A percentile compares a stretch with the other conserved stretches of the same genome.
Conservation (phyloP, 2,329 filamentous ascomycete genomes). For the Parafenestella ontariensis region DNA sequence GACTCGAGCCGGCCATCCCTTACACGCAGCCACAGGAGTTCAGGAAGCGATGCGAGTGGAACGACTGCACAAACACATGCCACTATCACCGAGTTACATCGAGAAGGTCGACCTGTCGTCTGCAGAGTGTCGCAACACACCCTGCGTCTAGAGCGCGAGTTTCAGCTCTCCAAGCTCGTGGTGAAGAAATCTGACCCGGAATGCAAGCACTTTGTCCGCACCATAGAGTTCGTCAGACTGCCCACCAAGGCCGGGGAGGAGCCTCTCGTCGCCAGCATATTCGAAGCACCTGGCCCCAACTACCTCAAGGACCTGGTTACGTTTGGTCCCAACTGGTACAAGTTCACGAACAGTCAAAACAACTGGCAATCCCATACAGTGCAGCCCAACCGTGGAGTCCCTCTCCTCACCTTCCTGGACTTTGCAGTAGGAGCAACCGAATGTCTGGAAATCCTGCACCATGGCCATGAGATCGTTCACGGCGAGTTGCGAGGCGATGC, state of each 20-base stretch:
- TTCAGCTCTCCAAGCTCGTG: conserved; percentile 79
- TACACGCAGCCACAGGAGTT: conserved; percentile 40
- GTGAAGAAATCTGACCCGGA: conserved; percentile 74
- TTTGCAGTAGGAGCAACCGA: conserved; percentile 89
- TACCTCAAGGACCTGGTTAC: conserved; percentile 74
- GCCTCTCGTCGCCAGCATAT: conserved; percentile 80
- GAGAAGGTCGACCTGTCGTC: conserved; percentile 64
- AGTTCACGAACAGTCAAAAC: conserved; percentile 22
- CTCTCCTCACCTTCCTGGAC: conserved; percentile 79
- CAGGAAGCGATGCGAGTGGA: conserved; percentile 45
- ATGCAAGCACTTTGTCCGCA: conserved; percentile 78
- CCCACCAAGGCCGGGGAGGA: conserved; percentile 72
- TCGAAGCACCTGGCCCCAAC: conserved; percentile 78
- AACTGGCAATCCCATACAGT: conserved; percentile 20
- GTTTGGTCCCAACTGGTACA: conserved; percentile 70
- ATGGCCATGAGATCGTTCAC: conserved; percentile 84
- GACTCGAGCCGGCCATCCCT: conserved; percentile 39
- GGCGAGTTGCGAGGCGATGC: conserved; percentile 90
- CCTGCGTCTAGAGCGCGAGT: conserved; percentile 84
- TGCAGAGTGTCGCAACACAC: conserved; percentile 84
- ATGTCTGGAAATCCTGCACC: conserved; percentile 89
- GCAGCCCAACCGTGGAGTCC: conserved; percentile 63
- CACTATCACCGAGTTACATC: conserved; percentile 55
- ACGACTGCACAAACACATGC: conserved; percentile 54
- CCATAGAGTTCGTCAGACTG: conserved; percentile 79